These are phyloP conservation scores for Paecilomyces dactylethromorphus DNA, from an alignment of 2,329 filamentous ascomycete genomes.

Conservation along the genomic window DNA sequence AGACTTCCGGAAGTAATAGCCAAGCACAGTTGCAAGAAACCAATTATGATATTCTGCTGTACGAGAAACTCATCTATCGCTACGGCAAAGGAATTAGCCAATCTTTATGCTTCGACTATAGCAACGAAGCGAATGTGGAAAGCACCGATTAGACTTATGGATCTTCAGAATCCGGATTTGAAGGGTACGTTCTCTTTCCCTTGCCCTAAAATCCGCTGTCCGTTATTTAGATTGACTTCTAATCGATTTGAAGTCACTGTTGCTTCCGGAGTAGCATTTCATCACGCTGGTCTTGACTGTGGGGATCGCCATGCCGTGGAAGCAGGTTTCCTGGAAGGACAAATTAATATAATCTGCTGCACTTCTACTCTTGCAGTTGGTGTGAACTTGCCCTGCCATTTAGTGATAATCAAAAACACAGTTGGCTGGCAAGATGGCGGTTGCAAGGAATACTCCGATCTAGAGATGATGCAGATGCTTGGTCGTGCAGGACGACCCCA, in stretches of 20 bases:
- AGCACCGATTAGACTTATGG: conserved; percentile 45
- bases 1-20: conserved; percentile 61
- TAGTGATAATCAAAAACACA: conserved; percentile 78
- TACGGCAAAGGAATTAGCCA: conserved; percentile 62
- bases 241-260: conserved; percentile 33
- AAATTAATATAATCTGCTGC: conserved; percentile 77
- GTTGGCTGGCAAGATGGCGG: conserved; percentile 55
- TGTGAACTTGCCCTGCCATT: conserved; percentile 75
- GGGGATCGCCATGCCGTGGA: conserved; percentile 63
- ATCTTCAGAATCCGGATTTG: conserved; percentile 55
- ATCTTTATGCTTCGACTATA: conserved; percentile 54
- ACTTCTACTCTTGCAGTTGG: conserved; percentile 80
- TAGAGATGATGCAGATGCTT: conserved; percentile 88
- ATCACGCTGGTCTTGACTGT: conserved; percentile 67
- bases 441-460: conserved; percentile 67
- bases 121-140: conserved; percentile 57
- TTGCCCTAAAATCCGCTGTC: conserved; percentile 21
- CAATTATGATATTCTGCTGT: conserved; percentile 77
- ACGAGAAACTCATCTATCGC: conserved; percentile 63
- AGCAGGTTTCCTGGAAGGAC: conserved; percentile 59
- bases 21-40: conserved; percentile 63
- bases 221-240: conserved; percentile 7
- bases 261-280: conserved; percentile 64
- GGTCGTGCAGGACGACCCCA: conserved; percentile 77
- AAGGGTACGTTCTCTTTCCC: conserved; percentile 38